Base-by-base conservation (phyloP, 129 eudicot genomes). In the Logfia minima region DNA sequence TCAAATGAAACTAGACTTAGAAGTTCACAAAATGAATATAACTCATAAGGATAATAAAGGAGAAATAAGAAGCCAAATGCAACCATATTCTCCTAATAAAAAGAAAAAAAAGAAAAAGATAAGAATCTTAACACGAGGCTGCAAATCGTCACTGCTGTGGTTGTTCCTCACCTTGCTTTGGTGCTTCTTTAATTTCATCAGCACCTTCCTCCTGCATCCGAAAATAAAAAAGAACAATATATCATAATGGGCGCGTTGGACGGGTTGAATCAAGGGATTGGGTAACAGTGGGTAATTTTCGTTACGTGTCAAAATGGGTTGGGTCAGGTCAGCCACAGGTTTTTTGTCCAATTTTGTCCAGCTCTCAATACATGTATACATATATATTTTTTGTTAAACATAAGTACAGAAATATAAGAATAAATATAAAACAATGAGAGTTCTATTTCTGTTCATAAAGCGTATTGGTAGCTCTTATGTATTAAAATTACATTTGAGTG, bases 141-240 rank as follows among this genome's bases (percentile, higher is more conserved):
- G 55, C 43, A 77, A 77, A 68, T 9, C 79, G 37, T 81, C 84
- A 81, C 84, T 68, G 84, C 28, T 59, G 76, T 63, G 41, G 85
- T 76, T 82, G 81, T 48, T 82, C 81, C 51, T 82, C 81, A 75
- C 78, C 68, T 70, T 62, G 81, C 82, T 82, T 82, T 81, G 77
- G 58, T 18, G 82, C 82, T 78, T 78, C 82, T 71, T 70, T 78
- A 41, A 78, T 78, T 58, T 78, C 82, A 59, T 78, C 82, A 56
- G 77, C 77, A 29, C 82, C 82, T 60, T 78, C 82, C 75, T 78
- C 82, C 82, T 78, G 67, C 28, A 78, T 68, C 69, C 56, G 64
- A 8, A 51, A 4, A 68, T 35, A 31, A 68, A 21, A 29, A 35
- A 68, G n/a, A 8, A 35, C 5, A 37, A 37, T 21, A 58, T 19